Conservation (phyloP, 495 filamentous ascomycete genomes). For the Hypoxylon cercidicola region DNA sequence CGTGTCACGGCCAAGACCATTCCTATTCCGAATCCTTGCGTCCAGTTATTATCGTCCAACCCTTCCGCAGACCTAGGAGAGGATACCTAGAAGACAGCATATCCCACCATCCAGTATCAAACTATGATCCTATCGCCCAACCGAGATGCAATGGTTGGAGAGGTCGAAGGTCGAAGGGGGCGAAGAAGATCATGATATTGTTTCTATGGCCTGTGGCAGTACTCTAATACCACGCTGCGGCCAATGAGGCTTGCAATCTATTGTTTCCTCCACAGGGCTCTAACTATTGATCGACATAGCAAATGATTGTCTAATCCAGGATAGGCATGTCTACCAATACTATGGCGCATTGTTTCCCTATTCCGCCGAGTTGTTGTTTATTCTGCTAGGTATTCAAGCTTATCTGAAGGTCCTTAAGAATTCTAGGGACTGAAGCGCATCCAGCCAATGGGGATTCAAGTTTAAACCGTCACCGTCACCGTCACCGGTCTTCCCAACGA, state of each 20-base stretch:
- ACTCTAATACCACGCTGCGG: slow-evolving; percentile 16
- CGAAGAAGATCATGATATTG: slow-evolving; percentile 34
- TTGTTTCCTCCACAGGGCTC: slow-evolving; percentile 17
- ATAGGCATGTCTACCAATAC: slow-evolving; percentile 25
- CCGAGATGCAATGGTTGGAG: slow-evolving; percentile 21
- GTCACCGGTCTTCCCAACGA: slow-evolving; percentile 2
- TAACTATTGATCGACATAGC: slow-evolving; percentile 25
- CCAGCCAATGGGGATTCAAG: slow-evolving; percentile 1
- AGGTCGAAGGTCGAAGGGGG: slow-evolving; percentile 6
- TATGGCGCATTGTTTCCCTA: slow-evolving; percentile 13
- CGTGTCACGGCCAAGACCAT: slow-evolving; percentile 39
- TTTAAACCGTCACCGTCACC: not conserved
- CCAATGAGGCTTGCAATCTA: slow-evolving; percentile 25
- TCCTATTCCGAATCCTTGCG: slow-evolving; percentile 6
- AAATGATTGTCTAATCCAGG: slow-evolving; percentile 17
- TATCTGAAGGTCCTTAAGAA: slow-evolving; percentile 2
- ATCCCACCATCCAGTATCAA: slow-evolving; percentile 32
- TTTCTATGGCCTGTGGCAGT: slow-evolving; percentile 23
- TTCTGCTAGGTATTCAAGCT: slow-evolving; percentile 3
- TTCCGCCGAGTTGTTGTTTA: slow-evolving; percentile 17
- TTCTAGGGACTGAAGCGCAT: slow-evolving; percentile 17
- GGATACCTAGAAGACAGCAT: not conserved
- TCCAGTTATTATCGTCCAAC: slow-evolving; percentile 4
- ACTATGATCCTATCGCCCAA: slow-evolving; percentile 16
- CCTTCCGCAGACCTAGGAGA: too few species aligned